Conservation (phyloP, 306 rosid species). For the Rosa chinensis region DNA sequence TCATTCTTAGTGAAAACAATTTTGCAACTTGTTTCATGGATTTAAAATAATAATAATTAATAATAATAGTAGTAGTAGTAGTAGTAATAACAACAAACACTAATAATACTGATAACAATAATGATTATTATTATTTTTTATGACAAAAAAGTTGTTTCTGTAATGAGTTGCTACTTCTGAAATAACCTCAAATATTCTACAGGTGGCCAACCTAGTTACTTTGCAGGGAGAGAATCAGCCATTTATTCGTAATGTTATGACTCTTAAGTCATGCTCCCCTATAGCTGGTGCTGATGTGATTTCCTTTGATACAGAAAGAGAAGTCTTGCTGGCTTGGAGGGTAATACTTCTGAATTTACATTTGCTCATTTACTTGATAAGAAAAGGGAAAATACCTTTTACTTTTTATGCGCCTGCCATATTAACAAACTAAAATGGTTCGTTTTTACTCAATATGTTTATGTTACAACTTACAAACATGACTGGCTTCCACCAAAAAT, state of each 20-base stretch:
- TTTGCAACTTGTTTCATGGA: conserved; percentile 1
- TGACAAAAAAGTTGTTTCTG: not conserved
- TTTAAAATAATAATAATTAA: no score
- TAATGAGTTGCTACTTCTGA: conserved; percentile 13
- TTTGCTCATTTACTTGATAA: conserved; percentile 15
- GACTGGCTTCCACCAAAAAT: not conserved
- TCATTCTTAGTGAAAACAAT: conserved; percentile 9
- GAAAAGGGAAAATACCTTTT: not conserved
- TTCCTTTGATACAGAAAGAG: conserved; percentile 82
- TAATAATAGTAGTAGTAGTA: no score
- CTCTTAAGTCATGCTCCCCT: conserved; percentile 90
- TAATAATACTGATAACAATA: no score
- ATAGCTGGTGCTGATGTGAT: conserved; percentile 95
- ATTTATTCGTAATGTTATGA: conserved; percentile 81
- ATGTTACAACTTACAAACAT: not conserved
- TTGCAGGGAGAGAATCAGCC: conserved; percentile 89
- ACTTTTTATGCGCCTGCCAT: not conserved
- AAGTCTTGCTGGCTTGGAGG: conserved; percentile 97
- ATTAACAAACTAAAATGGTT: not conserved
- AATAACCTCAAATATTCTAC: conserved; percentile 12
- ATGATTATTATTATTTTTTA: not conserved
- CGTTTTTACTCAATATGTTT: not conserved
- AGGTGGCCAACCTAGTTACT: conserved; percentile 94
- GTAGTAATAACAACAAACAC: no score
- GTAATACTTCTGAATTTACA: conserved; percentile 41